Evolutionary conservation across 371 early-diverging fungal genomes (phyloP).

Genomic region (Cokeromyces recurvatus): DNA sequence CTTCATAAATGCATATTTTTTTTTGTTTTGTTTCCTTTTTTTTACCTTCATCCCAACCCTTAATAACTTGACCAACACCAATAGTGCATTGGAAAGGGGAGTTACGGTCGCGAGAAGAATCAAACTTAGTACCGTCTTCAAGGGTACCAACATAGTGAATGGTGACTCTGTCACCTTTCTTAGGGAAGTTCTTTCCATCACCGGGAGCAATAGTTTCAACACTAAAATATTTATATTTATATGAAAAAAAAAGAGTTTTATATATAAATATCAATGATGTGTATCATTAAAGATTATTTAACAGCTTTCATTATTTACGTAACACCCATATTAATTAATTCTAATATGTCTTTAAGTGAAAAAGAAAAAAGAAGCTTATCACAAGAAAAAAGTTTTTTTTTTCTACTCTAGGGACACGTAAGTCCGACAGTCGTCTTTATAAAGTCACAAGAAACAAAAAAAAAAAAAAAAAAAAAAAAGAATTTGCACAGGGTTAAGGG

Average conservation of each 20-base stretch:
- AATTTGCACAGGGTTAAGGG: too few relatives aligned
- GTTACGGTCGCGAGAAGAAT: constrained; percentile 80
- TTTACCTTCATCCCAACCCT: constrained; percentile 69
- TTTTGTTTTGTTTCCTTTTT: not conserved
- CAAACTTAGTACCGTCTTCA: constrained; percentile 75
- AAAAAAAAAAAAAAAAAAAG: too few relatives aligned
- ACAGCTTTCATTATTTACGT: constrained; percentile 21
- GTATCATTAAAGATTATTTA: too few relatives aligned
- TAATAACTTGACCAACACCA: constrained; percentile 92
- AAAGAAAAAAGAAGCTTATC: constrained; percentile 1
- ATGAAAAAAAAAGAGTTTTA: not conserved
- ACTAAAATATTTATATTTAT: too few relatives aligned
- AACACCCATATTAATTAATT: constrained; percentile 36
- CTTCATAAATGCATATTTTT: not conserved
- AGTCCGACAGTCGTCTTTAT: too few relatives aligned
- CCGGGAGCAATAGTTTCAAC: constrained; percentile 55
- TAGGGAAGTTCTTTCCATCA: constrained; percentile 82
- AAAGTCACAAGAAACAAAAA: too few relatives aligned
- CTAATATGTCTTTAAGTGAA: constrained; percentile 3
- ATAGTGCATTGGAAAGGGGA: constrained; percentile 76
- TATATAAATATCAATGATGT: not conserved
- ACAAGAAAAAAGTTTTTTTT: not conserved
- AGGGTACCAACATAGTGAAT: constrained; percentile 78
- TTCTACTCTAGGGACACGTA: too few relatives aligned
- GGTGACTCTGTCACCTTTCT: constrained; percentile 63